Evolutionary conservation across 164 flowering plant genomes (phyloP).

Genomic region (Taxillus chinensis): DNA sequence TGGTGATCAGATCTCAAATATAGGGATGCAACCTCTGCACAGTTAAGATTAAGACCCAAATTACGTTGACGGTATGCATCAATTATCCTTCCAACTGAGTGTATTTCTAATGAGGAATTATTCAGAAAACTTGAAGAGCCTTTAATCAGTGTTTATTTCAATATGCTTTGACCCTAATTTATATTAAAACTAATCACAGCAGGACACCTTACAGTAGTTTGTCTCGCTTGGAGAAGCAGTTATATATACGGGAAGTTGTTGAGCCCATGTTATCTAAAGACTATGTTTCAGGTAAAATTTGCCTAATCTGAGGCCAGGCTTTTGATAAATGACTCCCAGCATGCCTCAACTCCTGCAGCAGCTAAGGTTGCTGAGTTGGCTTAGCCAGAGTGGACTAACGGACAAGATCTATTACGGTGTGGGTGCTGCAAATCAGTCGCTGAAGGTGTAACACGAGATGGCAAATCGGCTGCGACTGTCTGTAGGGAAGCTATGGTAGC

Average conservation of each 20-base stretch:
- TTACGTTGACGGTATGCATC: background rate
- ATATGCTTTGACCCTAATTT: too few species aligned
- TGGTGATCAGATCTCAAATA: too few species aligned
- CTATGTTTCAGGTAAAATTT: background rate
- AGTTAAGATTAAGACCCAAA: too few species aligned
- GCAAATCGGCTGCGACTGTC: background rate
- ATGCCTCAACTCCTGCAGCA: background rate
- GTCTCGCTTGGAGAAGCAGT: background rate
- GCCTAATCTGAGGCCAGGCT: background rate
- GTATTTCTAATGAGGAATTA: too few species aligned
- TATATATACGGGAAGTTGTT: background rate
- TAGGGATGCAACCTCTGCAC: too few species aligned
- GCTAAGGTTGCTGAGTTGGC: constrained; percentile 1
- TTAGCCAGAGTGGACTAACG: background rate
- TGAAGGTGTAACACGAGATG: too few species aligned
- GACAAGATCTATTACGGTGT: background rate
- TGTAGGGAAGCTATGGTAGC: background rate
- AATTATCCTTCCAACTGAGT: too few species aligned
- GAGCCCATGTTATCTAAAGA: constrained; percentile 1
- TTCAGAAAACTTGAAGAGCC: too few species aligned
- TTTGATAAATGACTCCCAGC: background rate
- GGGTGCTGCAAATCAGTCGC: background rate
- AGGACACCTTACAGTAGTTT: background rate
- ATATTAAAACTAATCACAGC: background rate
- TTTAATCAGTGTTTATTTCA: too few species aligned